Base-by-base conservation (phyloP, 139 green algal species). In the Chlorella vulgaris region DNA sequence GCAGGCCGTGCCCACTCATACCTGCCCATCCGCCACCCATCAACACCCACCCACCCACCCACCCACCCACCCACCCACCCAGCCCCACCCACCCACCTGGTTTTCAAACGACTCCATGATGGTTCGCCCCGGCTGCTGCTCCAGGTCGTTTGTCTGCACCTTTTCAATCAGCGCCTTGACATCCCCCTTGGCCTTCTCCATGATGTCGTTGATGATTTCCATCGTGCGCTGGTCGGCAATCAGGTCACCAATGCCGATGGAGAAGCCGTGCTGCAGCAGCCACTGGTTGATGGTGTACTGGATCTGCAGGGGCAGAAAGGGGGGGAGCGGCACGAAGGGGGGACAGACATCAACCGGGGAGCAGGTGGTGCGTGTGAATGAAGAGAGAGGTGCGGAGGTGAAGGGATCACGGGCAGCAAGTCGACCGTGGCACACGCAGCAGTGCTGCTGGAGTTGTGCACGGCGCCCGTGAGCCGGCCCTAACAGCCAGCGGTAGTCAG, bases 31-130 rank as follows among this genome's bases (percentile, higher is more conserved):
- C 26, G 28, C 35, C 26, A 33, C 24, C 61, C 31, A 15, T 33
- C 24, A n/a, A n/a, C 8, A 29, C 4, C 21, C 69, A 61, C 39
- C 40, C 19, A 22, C 40, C 40, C 7, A 6, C 65, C 33, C 35
- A 24, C 65, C 22, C 28, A 8, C 4, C 22, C 3, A 8, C 18
- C 7, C 18, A 39, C 28, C 61, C 28, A n/a, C 28, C 4, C 63
- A 4, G 21, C 24, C 63, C 15, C 5, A 2, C 28, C 13, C 33
- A 1, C 71, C 28, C 35, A 42, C 73, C 67, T 94, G 86, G 70
- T 93, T 92, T 90, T 99, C 96, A 86, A 99, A 99, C 22, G 93
- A 93, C 90, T 99, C 96, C 90, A 94, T 91, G 74, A 99, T 94
- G 2, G 93, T 98, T 69, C 91, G 86, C 1, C 93, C 93, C 21